Evolutionary conservation across 164 flowering plant genomes (phyloP).

Genomic region (Chloranthus sessilifolius): DNA sequence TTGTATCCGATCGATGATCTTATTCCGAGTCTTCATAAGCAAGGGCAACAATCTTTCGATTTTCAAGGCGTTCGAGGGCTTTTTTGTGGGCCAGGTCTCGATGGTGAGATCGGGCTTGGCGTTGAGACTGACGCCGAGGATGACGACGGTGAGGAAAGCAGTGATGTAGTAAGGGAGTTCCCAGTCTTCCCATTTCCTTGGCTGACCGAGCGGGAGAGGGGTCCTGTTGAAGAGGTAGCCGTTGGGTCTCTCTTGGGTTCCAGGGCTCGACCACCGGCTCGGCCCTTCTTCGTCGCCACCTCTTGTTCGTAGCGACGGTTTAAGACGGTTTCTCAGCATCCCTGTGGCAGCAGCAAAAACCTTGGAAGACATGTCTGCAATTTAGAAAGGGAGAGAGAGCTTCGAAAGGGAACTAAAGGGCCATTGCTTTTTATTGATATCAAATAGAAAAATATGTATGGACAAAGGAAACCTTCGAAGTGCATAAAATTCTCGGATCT

Average conservation of each 20-base stretch:
- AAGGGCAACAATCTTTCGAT: slow-evolving; percentile 23
- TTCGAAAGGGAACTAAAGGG: too few species aligned
- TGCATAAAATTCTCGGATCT: too few species aligned
- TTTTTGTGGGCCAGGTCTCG: slow-evolving; percentile 97
- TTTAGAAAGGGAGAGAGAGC: background rate
- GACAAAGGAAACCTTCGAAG: too few species aligned
- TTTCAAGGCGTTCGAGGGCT: slow-evolving; percentile 78
- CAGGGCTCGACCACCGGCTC: slow-evolving; percentile 71
- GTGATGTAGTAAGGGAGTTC: slow-evolving; percentile 97
- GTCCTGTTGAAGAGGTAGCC: slow-evolving; percentile 82
- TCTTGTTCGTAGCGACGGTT: slow-evolving; percentile 39
- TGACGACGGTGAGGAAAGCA: slow-evolving; percentile 86
- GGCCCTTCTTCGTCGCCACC: slow-evolving; percentile 46
- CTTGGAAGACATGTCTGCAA: slow-evolving; percentile 7
- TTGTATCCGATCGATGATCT: too few species aligned
- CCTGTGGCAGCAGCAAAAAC: slow-evolving; percentile 19
- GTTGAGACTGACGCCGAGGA: slow-evolving; percentile 92
- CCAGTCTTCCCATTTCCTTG: slow-evolving; percentile 98
- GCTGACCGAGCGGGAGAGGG: slow-evolving; percentile 77
- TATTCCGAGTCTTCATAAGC: too few species aligned
- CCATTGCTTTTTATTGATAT: too few species aligned
- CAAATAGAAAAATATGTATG: too few species aligned
- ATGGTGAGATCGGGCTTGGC: slow-evolving; percentile 98
- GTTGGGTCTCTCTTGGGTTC: slow-evolving; percentile 87
- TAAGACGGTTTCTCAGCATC: slow-evolving; percentile 59